Percentiles rank a stretch among this genome's conserved stretches.
These are phyloP conservation scores for Posidonia australis DNA, from an alignment of 106 monocot genomes.

Conservation along the genomic window DNA sequence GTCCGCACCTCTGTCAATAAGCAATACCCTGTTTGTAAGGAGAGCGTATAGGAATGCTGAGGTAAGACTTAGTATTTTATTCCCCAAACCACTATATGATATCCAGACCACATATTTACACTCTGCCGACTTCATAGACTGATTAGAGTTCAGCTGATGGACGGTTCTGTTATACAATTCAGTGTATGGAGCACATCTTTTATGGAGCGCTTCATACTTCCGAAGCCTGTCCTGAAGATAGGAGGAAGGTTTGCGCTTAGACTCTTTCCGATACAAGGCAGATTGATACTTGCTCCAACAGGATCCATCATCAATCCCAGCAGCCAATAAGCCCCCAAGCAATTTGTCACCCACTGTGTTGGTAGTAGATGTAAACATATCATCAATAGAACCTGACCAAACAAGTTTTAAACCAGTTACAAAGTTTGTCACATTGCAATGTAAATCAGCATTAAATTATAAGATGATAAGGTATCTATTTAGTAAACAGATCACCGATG, in stretches of 20 bases:
- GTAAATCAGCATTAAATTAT: neutral
- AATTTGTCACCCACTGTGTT: neutral
- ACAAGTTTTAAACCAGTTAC: neutral
- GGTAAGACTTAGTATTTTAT: conserved; percentile 23
- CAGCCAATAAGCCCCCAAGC: conserved; percentile 15
- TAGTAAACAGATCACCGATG: neutral
- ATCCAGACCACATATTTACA: conserved; percentile 31
- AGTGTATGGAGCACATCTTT: conserved; percentile 24
- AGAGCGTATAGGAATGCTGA: conserved; percentile 33
- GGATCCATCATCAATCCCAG: conserved; percentile 12
- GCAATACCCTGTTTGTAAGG: conserved; percentile 28
- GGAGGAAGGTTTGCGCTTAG: conserved; percentile 17
- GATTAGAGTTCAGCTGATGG: conserved; percentile 16
- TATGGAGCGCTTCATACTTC: conserved; percentile 25
- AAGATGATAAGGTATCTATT: too few relatives aligned
- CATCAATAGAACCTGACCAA: conserved; percentile 1
- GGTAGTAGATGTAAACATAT: neutral
- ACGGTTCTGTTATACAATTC: conserved; percentile 10
- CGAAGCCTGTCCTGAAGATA: conserved; percentile 25
- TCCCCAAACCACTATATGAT: conserved; percentile 28
- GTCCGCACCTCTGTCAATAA: conserved; percentile 18
- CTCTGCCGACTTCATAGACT: neutral
- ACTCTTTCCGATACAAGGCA: conserved; percentile 15
- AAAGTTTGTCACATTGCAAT: neutral
- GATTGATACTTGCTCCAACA: conserved; percentile 24